A percentile compares a stretch with the other conserved stretches of the same genome.
phyloP scores from a whole-genome alignment of 202 grass and related monocot species.

The Cymbopogon flexuosus region DNA sequence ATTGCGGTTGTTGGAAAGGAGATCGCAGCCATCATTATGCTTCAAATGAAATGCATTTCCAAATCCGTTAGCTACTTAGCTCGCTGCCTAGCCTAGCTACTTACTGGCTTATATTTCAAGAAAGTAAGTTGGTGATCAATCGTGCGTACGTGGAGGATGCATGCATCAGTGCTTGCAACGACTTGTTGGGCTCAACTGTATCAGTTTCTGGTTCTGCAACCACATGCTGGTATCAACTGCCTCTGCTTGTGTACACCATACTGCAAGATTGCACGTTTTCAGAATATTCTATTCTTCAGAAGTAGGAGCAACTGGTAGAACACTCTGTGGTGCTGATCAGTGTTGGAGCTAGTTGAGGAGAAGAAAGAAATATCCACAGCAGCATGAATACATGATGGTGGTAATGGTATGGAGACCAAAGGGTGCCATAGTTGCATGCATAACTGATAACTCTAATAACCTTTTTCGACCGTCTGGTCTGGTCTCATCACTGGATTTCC shows the following conservation, averaged over 20 bases:
- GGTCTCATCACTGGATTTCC: conserved; percentile 10
- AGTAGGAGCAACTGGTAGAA: not conserved
- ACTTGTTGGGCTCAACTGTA: conserved; percentile 23
- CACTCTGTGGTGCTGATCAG: not conserved
- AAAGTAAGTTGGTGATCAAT: conserved; percentile 40
- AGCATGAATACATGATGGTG: conserved; percentile 10
- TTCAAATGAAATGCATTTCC: conserved; percentile 44
- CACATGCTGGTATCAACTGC: conserved; percentile 22
- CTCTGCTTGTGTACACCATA: conserved; percentile 37
- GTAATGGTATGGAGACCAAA: conserved; percentile 21
- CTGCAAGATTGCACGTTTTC: conserved; percentile 26
- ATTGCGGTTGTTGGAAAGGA: conserved; percentile 37
- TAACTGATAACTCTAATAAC: not conserved
- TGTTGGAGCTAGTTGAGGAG: not conserved
- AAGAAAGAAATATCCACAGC: not conserved
- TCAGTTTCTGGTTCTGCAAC: conserved; percentile 21
- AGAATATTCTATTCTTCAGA: not conserved
- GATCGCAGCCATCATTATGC: conserved; percentile 41
- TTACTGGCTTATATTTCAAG: conserved; percentile 36
- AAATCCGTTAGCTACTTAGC: not conserved
- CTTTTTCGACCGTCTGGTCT: conserved; percentile 15
- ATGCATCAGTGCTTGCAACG: conserved; percentile 33
- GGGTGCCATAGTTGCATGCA: not conserved
- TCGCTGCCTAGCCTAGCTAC: not conserved
- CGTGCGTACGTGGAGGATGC: conserved; percentile 12